Conservation (phyloP, 2,329 filamentous ascomycete species). For the Exophiala xenobiotica region DNA sequence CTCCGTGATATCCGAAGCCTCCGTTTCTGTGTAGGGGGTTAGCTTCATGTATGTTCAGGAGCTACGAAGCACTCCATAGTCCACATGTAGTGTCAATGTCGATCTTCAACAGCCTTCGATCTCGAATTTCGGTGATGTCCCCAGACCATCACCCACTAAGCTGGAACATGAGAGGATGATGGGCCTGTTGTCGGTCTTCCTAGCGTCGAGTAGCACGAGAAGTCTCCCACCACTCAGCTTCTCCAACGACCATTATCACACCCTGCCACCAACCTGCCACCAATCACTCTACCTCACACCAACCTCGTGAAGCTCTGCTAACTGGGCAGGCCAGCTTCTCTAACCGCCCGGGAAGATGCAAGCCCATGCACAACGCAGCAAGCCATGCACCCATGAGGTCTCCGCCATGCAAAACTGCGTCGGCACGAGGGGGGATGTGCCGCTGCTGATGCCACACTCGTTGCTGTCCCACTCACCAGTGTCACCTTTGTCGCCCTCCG, state of each 20-base stretch:
- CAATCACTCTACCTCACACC: slow-evolving; percentile 14
- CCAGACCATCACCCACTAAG: neutral
- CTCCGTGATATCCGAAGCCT: neutral
- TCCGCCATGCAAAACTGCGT: neutral
- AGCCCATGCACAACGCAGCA: slow-evolving; percentile 9
- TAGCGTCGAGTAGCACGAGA: neutral
- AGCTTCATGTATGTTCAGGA: neutral
- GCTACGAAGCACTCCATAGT: too few species aligned
- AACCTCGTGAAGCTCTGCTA: slow-evolving; percentile 17
- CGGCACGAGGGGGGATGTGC: slow-evolving; percentile 1
- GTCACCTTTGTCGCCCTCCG: neutral
- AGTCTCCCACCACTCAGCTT: slow-evolving; percentile 17
- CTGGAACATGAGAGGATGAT: neutral
- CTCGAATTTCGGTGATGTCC: too few species aligned
- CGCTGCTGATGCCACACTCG: neutral
- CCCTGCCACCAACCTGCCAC: slow-evolving; percentile 15
- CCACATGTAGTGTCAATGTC: too few species aligned
- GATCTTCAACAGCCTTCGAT: too few species aligned
- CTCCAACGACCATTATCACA: slow-evolving; percentile 17
- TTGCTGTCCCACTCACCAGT: neutral
- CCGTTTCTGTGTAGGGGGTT: neutral
- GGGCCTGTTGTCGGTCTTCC: too few species aligned
- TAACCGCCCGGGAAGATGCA: slow-evolving; percentile 25
- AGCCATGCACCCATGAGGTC: neutral
- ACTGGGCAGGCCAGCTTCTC: slow-evolving; percentile 20